These are phyloP conservation scores for Monilinia laxa DNA, from an alignment of 2,329 filamentous ascomycete genomes.

Conservation along the genomic window DNA sequence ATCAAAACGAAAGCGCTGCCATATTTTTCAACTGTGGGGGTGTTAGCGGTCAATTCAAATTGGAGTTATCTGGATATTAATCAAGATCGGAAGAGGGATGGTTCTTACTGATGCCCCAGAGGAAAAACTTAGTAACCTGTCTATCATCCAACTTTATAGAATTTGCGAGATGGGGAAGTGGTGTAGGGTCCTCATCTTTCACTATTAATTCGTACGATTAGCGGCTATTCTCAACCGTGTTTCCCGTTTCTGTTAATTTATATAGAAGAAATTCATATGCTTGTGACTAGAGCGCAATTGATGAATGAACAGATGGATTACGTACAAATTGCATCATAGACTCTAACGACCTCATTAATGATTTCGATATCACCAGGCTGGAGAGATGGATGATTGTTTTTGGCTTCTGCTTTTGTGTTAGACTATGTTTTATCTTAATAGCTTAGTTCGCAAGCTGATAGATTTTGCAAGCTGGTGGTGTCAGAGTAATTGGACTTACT, in stretches of 20 bases:
- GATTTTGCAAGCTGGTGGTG: background rate
- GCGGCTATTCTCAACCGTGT: background rate
- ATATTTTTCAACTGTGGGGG: background rate
- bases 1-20: background rate
- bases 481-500: background rate
- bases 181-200: background rate
- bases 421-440: background rate
- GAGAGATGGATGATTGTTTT: background rate
- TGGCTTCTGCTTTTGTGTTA: conserved; percentile 10
- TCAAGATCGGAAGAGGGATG: background rate
- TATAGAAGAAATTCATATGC: background rate
- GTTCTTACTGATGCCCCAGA: background rate
- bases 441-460: background rate
- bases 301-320: background rate
- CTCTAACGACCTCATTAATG: background rate
- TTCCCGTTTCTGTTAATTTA: background rate
- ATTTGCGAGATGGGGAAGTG: background rate
- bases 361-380: background rate
- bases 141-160: background rate
- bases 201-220: conserved; percentile 2
- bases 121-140: conserved; percentile 9
- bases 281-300: background rate
- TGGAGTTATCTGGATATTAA: background rate
- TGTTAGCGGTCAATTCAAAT: background rate
- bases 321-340: conserved; percentile 11